These are phyloP conservation scores for Ogataea henricii DNA, from an alignment of 805 yeast species.

Conservation along the genomic window DNA sequence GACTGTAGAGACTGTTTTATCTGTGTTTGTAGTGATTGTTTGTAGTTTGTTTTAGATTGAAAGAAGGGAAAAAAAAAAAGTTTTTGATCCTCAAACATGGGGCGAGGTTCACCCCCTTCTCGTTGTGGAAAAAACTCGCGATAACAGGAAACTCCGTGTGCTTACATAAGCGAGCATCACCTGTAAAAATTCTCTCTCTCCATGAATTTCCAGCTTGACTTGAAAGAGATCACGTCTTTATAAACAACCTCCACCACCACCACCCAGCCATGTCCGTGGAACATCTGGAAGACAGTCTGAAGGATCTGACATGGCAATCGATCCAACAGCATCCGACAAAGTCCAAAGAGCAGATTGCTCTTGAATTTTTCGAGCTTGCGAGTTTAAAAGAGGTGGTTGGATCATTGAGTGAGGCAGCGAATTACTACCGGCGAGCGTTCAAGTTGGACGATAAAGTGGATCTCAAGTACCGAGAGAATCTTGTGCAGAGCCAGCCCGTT, in stretches of 20 bases:
- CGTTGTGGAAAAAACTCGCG: background rate
- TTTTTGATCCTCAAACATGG: background rate
- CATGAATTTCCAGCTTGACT: too few relatives aligned
- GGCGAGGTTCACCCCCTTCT: background rate
- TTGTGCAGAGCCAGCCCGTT: constrained; percentile 33
- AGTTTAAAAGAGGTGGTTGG: constrained; percentile 73
- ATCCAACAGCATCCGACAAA: constrained; percentile 34
- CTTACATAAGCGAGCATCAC: too few relatives aligned
- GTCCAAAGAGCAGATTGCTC: constrained; percentile 45
- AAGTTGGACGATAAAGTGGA: constrained; percentile 64
- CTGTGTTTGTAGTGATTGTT: background rate
- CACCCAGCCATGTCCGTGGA: background rate
- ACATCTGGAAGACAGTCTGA: constrained; percentile 26
- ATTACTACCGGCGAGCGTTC: constrained; percentile 69
- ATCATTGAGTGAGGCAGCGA: constrained; percentile 78
- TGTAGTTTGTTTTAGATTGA: background rate
- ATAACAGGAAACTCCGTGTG: too few relatives aligned
- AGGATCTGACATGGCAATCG: constrained; percentile 27
- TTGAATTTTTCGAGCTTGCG: constrained; percentile 68
- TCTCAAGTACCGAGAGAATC: constrained; percentile 58
- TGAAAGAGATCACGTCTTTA: too few relatives aligned
- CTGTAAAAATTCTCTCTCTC: too few relatives aligned
- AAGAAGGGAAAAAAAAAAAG: background rate
- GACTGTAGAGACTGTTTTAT: background rate
- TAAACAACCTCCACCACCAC: background rate